phyloP scores from a whole-genome alignment of 2,329 filamentous ascomycete genomes.

The Fusarium sp. region DNA sequence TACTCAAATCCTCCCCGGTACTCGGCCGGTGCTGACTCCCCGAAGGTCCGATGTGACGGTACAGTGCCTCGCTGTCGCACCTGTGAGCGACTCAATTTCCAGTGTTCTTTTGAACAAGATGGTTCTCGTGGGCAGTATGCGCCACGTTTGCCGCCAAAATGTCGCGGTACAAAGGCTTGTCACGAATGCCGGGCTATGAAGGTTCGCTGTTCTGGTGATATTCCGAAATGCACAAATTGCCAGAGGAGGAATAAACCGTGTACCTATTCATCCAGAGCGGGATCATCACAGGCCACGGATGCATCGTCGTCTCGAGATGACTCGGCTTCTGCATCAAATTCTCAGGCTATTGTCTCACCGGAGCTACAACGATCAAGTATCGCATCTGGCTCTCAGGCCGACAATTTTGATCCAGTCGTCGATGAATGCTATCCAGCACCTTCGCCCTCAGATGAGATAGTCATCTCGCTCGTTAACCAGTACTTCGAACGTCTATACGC shows the following conservation, averaged over 20 bases:
- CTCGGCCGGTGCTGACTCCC: conserved; percentile 47
- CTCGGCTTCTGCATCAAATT: conserved; percentile 1
- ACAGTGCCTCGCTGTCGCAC: conserved; percentile 47
- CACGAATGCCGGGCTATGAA: conserved; percentile 49
- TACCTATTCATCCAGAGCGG: conserved; percentile 41
- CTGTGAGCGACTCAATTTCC: conserved; percentile 48
- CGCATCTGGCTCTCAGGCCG: conserved; percentile 31
- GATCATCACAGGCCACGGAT: conserved; percentile 14
- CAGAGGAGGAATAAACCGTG: conserved; percentile 46
- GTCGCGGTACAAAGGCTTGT: conserved; percentile 48
- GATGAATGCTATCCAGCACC: not conserved
- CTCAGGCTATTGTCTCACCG: conserved; percentile 29
- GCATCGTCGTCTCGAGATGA: conserved; percentile 33
- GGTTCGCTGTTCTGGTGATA: conserved; percentile 49
- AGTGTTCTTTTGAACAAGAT: conserved; percentile 50
- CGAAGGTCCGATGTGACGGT: conserved; percentile 51
- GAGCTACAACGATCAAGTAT: conserved; percentile 27
- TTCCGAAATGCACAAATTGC: conserved; percentile 47
- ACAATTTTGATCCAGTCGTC: conserved; percentile 3
- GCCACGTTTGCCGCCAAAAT: conserved; percentile 49
- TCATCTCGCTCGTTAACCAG: conserved; percentile 34
- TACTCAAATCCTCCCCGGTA: conserved; percentile 22
- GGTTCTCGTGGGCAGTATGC: conserved; percentile 43
- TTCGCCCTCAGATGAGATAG: conserved; percentile 39
- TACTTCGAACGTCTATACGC: conserved; percentile 49